Evolutionary conservation across 1,284 basidiomycete species (phyloP), one percentile per base, ranked within the genome.

Genomic region (Veloboletus limbatus): DNA sequence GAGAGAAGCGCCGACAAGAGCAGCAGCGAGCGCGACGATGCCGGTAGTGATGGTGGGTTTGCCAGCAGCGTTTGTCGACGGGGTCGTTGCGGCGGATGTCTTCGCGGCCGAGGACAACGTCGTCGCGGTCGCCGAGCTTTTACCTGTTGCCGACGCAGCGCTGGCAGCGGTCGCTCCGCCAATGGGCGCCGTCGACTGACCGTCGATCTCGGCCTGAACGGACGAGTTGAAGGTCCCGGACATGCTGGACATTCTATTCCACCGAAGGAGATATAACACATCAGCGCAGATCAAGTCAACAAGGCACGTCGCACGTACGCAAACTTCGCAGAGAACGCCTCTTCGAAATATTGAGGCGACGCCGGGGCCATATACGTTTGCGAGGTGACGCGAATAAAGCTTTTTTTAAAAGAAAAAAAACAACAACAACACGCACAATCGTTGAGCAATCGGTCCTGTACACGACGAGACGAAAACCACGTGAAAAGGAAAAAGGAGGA

Each of bases 261-360:
- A n/a, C n/a, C n/a, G n/a, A n/a, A n/a, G n/a, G n/a, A n/a, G n/a
- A n/a, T n/a, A n/a, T n/a, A n/a, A n/a, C n/a, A n/a, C n/a, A n/a
- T n/a, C n/a, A n/a, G n/a, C n/a, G n/a, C n/a, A n/a, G n/a, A n/a
- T n/a, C n/a, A n/a, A n/a, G n/a, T n/a, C n/a, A n/a, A n/a, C n/a
- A n/a, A n/a, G n/a, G n/a, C n/a, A n/a, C n/a, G n/a, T n/a, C n/a
- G n/a, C n/a, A 65, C 79, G 49, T 61, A 85, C 80, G 68, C 67
- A 73, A 92, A 94, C 57, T 81, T 81, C 49, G 90, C 77, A n/a
- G 89, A 91, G 75, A 92, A 94, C 2, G 88, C 81, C 53, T 85
- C 71, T 45, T 78, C 79, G 3, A 74, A 77, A 67, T 71, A 84
- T 40, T 77, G 69, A 14, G 82, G 66, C 48, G 74, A 65, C 2